Base-by-base conservation (phyloP, 192 early-diverging fungal genomes). In the Phlyctochytrium planicorne region DNA sequence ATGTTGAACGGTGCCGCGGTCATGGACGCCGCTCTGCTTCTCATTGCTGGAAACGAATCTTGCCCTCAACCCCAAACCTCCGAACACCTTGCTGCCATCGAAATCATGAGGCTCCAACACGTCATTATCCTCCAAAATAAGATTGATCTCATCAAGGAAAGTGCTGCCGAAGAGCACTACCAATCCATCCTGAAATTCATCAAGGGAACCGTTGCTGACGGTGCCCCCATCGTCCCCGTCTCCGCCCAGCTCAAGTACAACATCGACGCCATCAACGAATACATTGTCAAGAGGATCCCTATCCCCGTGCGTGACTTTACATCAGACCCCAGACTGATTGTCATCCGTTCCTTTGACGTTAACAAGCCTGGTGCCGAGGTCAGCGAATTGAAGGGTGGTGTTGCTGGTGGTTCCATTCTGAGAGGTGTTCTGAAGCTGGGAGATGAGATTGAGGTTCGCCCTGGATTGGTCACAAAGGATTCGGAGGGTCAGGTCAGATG, bases 91-190 rank as follows among this genome's bases (percentile, higher is more conserved):
- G 97, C 97, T 34, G 97, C 97, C 53, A 95, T 99, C 69, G 95
- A 98, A 77, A 97, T 97, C 65, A 99, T 99, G 97, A 93, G 94
- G 84, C 84, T 98, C 52, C 78, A 97, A 68, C 88, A 98, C 75
- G 93, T 99, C 62, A 90, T 99, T 35, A 96, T 99, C 73, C 80
- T 98, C 53, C 97, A 99, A 77, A 99, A 99, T 88, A 99, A 99
- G 80, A 89, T 99, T 25, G 97, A 99, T 78, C 76, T 97, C 73
- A 91, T 97, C 81, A 94, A 93, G 82, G 93, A 99, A 67, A 81
- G 85, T 55, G 92, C 93, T 52, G 95, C 95, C 31, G 77, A 89
- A 64, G 89, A 93, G 67, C 94, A 99, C 63, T 84, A 97, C 75
- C 75, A 93, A 72, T 88, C 89, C 74, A 99, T 99, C 80, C 78